These are phyloP conservation scores for Amanita pallidorosea DNA, from an alignment of 768 basidiomycete genomes.

Conservation along the genomic window DNA sequence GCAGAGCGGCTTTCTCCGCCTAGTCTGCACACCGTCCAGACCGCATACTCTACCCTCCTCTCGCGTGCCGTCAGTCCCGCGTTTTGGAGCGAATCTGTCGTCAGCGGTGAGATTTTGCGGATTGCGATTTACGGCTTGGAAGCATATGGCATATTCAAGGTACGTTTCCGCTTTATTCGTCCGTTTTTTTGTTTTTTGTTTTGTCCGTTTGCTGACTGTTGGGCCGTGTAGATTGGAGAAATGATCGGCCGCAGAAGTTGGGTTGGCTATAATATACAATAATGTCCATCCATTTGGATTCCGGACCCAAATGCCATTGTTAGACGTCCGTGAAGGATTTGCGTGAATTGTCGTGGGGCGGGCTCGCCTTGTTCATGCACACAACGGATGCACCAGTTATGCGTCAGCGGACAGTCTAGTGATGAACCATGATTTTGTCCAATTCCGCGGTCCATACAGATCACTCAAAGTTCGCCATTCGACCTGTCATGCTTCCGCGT, in stretches of 20 bases:
- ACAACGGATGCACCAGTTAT: too few species aligned
- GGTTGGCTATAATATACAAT: slow-evolving; percentile 67
- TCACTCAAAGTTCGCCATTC: too few species aligned
- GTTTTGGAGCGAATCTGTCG: slow-evolving; percentile 51
- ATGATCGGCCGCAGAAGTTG: slow-evolving; percentile 74
- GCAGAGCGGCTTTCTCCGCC: slow-evolving; percentile 69
- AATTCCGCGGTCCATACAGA: too few species aligned
- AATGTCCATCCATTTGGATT: slow-evolving; percentile 6
- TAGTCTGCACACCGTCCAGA: slow-evolving; percentile 37
- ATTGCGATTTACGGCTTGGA: slow-evolving; percentile 72
- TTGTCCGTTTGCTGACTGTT: neutral
- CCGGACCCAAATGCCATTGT: neutral
- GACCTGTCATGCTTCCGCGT: too few species aligned
- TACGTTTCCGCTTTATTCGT: slow-evolving; percentile 17
- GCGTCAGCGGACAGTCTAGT: too few species aligned
- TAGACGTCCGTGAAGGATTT: neutral
- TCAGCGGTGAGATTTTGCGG: slow-evolving; percentile 56
- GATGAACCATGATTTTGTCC: too few species aligned
- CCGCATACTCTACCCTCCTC: slow-evolving; percentile 59
- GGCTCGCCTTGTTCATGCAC: too few species aligned
- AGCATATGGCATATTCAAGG: slow-evolving; percentile 87
- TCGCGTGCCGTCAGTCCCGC: slow-evolving; percentile 41
- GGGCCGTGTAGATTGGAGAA: slow-evolving; percentile 62
- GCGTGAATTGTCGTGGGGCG: too few species aligned
- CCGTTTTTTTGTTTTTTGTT: too few species aligned